phyloP scores from a whole-genome alignment of 2,329 filamentous ascomycete genomes.

The Aspergillaceae sp. region DNA sequence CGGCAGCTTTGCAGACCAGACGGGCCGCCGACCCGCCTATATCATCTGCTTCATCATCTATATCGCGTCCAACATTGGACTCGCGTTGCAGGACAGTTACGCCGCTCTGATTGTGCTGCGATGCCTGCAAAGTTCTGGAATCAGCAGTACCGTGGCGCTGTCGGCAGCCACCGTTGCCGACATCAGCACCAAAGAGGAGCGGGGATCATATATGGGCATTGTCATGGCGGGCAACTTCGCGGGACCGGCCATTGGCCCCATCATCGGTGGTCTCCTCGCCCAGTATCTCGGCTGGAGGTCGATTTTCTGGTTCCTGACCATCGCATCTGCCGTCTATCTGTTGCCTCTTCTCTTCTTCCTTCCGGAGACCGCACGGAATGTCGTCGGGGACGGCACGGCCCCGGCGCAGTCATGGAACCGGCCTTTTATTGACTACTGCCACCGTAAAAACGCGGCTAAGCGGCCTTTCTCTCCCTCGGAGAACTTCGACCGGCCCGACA shows the following conservation, averaged over 20 bases:
- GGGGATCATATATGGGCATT: conserved; percentile 50
- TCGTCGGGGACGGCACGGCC: conserved; percentile 31
- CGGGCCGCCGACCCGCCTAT: conserved; percentile 45
- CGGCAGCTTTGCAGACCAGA: conserved; percentile 44
- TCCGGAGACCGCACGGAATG: conserved; percentile 42
- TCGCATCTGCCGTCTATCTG: conserved; percentile 43
- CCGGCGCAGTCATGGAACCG: conserved; percentile 17
- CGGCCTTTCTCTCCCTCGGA: background rate
- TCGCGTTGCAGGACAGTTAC: conserved; percentile 32
- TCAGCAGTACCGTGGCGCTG: conserved; percentile 34
- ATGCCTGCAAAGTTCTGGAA: conserved; percentile 35
- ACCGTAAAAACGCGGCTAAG: conserved; percentile 8
- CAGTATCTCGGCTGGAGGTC: conserved; percentile 55
- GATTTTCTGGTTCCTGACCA: conserved; percentile 62
- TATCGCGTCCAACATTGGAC: conserved; percentile 32
- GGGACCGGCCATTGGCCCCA: conserved; percentile 45
- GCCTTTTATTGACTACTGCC: conserved; percentile 14
- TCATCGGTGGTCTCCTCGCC: conserved; percentile 57
- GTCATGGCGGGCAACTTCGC: conserved; percentile 42
- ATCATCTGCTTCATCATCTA: conserved; percentile 45
- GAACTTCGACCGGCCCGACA: background rate
- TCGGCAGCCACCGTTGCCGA: conserved; percentile 34
- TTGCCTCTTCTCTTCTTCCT: conserved; percentile 49
- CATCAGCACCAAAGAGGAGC: conserved; percentile 47
- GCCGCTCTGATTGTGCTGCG: conserved; percentile 30